Percentiles rank a stretch among this genome's conserved stretches.
phyloP scores from a whole-genome alignment of 2,329 filamentous ascomycete genomes.

The Diaporthe humulicola region DNA sequence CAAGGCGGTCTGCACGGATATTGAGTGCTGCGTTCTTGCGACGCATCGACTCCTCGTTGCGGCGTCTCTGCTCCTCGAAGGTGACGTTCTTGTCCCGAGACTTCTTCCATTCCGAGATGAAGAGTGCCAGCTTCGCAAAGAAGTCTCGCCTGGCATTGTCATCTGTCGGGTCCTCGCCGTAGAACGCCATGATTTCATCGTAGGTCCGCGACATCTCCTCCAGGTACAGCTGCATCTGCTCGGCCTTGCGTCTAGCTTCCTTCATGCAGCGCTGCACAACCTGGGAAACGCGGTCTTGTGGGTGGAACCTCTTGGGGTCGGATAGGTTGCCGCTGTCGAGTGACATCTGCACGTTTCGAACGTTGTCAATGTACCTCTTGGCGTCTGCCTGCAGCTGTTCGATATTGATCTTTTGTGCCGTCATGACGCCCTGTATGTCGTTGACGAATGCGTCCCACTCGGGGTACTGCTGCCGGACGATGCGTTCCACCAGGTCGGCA shows the following conservation, averaged over 20 bases:
- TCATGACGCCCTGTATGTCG: slow-evolving; percentile 85
- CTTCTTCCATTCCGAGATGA: slow-evolving; percentile 96
- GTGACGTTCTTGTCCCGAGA: slow-evolving; percentile 91
- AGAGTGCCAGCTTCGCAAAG: slow-evolving; percentile 91
- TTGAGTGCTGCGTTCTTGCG: slow-evolving; percentile 85
- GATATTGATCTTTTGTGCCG: slow-evolving; percentile 91
- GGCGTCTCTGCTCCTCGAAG: slow-evolving; percentile 84
- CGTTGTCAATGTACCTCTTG: slow-evolving; percentile 92
- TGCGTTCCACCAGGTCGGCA: slow-evolving; percentile 94
- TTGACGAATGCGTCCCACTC: slow-evolving; percentile 92
- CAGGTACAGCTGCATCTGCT: slow-evolving; percentile 93
- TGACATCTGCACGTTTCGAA: slow-evolving; percentile 92
- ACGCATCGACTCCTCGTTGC: slow-evolving; percentile 93
- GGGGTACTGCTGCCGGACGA: slow-evolving; percentile 95
- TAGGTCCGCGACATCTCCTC: slow-evolving; percentile 93
- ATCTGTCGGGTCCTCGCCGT: slow-evolving; percentile 92
- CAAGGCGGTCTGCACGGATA: slow-evolving; percentile 58
- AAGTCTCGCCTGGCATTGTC: slow-evolving; percentile 96
- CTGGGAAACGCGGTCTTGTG: slow-evolving; percentile 93
- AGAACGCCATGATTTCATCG: slow-evolving; percentile 96
- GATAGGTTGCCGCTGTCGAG: slow-evolving; percentile 94
- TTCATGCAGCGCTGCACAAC: slow-evolving; percentile 96
- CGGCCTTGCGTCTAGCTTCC: slow-evolving; percentile 93
- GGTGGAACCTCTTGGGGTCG: slow-evolving; percentile 97
- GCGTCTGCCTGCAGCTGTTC: slow-evolving; percentile 91